Percentiles rank a stretch among this genome's conserved stretches.
These are phyloP conservation scores for Patellifolia procumbens DNA, from an alignment of 179 eudicot genomes.

Conservation along the genomic window DNA sequence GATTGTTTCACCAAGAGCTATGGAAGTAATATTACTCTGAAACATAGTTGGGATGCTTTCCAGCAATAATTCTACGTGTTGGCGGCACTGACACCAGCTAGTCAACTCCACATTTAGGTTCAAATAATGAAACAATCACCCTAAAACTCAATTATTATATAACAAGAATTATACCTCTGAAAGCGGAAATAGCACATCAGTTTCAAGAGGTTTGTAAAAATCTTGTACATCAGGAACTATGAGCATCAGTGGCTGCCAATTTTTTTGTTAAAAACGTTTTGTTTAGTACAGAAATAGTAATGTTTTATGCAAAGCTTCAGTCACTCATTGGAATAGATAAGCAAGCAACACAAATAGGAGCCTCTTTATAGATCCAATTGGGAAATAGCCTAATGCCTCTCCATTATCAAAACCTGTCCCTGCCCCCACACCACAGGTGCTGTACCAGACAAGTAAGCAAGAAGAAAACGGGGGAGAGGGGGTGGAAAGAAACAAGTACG, in stretches of 20 bases:
- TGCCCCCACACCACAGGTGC: too few relatives aligned
- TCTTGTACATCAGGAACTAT: constrained; percentile 96
- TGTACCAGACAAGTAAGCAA: neutral
- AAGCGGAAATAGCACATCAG: constrained; percentile 81
- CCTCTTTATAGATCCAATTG: neutral
- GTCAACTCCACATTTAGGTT: constrained; percentile 1
- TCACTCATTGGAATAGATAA: neutral
- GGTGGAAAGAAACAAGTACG: neutral
- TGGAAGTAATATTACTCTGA: constrained; percentile 73
- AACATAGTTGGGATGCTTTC: constrained; percentile 95
- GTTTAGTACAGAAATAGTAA: constrained; percentile 12
- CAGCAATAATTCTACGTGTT: constrained; percentile 80
- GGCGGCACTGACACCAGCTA: constrained; percentile 67
- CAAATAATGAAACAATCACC: constrained; percentile 7
- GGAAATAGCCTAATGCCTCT: neutral
- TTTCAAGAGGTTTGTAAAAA: constrained; percentile 91
- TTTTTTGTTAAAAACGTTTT: neutral
- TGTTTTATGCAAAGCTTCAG: constrained; percentile 1
- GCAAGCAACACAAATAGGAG: neutral
- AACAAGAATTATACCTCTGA: constrained; percentile 64
- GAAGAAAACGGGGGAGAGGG: neutral
- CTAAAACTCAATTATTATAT: neutral
- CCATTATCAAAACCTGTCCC: neutral
- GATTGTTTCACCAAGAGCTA: constrained; percentile 91
- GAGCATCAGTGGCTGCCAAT: constrained; percentile 89